A percentile compares a stretch with the other conserved stretches of the same genome.
These are phyloP conservation scores for Oryza glaberrima DNA, from an alignment of 176 grass and related monocot genomes.

Conservation along the genomic window DNA sequence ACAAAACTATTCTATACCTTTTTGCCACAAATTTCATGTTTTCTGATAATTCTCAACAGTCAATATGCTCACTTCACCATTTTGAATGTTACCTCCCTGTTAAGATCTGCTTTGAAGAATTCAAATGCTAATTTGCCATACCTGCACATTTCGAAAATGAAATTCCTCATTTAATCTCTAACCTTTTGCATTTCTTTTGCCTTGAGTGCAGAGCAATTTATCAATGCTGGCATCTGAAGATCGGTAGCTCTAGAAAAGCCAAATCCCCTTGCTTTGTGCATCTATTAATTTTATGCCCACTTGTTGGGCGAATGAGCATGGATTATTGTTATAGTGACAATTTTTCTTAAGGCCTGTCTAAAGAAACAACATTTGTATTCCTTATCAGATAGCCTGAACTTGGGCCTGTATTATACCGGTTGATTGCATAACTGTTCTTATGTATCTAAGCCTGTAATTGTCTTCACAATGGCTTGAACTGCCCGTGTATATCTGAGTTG, in stretches of 20 bases:
- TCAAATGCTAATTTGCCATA: background rate
- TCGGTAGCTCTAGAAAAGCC: constrained; percentile 32
- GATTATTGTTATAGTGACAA: constrained; percentile 33
- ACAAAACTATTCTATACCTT: background rate
- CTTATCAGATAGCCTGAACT: constrained; percentile 16
- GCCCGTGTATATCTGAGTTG: constrained; percentile 45
- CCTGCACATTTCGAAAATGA: background rate
- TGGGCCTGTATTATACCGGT: constrained; percentile 49
- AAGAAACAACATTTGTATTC: constrained; percentile 38
- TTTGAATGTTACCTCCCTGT: constrained; percentile 11
- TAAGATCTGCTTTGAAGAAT: background rate
- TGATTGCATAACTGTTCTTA: constrained; percentile 47
- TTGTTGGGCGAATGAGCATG: constrained; percentile 33
- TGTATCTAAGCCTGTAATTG: constrained; percentile 59
- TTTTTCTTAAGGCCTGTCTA: constrained; percentile 27
- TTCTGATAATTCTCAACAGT: constrained; percentile 3
- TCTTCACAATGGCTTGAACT: constrained; percentile 24
- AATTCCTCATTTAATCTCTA: background rate
- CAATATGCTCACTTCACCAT: background rate
- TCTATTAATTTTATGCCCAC: constrained; percentile 28
- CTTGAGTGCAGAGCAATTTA: constrained; percentile 40
- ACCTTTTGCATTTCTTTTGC: background rate
- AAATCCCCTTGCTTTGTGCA: constrained; percentile 33
- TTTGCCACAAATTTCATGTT: constrained; percentile 9
- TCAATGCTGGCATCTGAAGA: constrained; percentile 36